phyloP scores from a whole-genome alignment of 163 green algal species.

The Scenedesmus sp. region DNA sequence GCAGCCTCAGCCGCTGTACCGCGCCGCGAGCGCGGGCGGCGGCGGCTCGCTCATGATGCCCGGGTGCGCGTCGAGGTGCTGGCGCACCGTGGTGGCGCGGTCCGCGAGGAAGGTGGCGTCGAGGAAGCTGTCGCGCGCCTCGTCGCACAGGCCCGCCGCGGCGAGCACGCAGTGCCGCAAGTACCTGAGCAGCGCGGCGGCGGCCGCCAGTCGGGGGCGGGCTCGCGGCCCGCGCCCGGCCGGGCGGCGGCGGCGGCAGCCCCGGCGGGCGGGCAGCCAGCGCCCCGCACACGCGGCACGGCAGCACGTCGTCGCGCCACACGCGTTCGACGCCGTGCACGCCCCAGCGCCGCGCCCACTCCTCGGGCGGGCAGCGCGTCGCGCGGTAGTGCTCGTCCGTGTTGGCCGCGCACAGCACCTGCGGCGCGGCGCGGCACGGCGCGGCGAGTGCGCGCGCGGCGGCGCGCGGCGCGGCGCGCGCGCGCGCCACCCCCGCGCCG shows the following conservation, averaged over 20 bases:
- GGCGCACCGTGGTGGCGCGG: conserved; percentile 70
- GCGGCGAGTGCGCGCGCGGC: too few relatives aligned
- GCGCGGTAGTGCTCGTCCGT: conserved; percentile 83
- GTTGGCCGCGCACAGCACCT: conserved; percentile 83
- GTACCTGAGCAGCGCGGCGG: too few relatives aligned
- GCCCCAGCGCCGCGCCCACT: conserved; percentile 80
- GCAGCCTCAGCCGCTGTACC: conserved; percentile 78
- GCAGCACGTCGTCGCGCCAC: conserved; percentile 79
- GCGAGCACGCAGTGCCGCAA: conserved; percentile 90
- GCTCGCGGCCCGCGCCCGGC: too few relatives aligned
- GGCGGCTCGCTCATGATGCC: conserved; percentile 84
- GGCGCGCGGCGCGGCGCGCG: too few relatives aligned
- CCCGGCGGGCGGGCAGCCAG: too few relatives aligned
- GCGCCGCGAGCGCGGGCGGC: conserved; percentile 65
- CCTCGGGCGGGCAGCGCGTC: conserved; percentile 71
- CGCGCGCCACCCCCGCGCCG: neutral
- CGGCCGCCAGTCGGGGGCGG: too few relatives aligned
- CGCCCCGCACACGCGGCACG: conserved; percentile 77
- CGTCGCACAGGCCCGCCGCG: conserved; percentile 67
- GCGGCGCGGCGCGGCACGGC: too few relatives aligned
- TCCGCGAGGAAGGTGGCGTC: conserved; percentile 87
- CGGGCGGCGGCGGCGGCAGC: too few relatives aligned
- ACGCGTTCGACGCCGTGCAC: conserved; percentile 70
- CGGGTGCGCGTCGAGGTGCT: conserved; percentile 71
- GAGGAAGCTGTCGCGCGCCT: conserved; percentile 83